Conservation (phyloP, 192 early-diverging fungal genomes). For the Coemansia javaensis region DNA sequence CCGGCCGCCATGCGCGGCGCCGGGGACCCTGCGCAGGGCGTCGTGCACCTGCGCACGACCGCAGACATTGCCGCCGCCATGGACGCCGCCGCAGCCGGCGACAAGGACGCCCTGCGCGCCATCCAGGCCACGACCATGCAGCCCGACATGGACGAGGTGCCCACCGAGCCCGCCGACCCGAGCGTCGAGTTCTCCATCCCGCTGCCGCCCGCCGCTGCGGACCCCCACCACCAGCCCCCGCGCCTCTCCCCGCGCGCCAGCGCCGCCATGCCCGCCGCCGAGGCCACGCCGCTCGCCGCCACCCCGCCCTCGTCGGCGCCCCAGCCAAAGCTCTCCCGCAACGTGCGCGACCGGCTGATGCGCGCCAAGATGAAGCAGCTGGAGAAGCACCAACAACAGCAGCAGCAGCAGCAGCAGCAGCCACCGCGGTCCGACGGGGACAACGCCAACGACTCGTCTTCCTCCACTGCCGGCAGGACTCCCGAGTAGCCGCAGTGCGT, state of each 20-base stretch:
- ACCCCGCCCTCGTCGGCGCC: neutral
- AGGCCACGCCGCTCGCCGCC: neutral
- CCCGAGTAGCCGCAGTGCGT: too few species aligned
- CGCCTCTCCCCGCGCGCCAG: slow-evolving; percentile 2
- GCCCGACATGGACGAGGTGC: slow-evolving; percentile 24
- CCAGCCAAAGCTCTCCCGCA: slow-evolving; percentile 29
- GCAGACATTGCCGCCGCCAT: slow-evolving; percentile 38
- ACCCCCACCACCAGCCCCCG: neutral
- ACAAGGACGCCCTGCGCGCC: slow-evolving; percentile 39
- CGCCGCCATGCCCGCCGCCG: neutral
- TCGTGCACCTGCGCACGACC: slow-evolving; percentile 24
- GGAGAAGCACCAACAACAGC: slow-evolving; percentile 11
- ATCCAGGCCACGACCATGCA: slow-evolving; percentile 35
- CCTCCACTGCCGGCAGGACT: too few species aligned
- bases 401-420: too few species aligned
- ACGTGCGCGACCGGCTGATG: slow-evolving; percentile 42
- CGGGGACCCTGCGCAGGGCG: slow-evolving; percentile 3
- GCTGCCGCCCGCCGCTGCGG: neutral
- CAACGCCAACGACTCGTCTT: too few species aligned
- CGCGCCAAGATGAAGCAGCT: slow-evolving; percentile 43
- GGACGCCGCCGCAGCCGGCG: slow-evolving; percentile 40
- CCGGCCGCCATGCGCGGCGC: neutral
- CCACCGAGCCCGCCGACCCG: slow-evolving; percentile 25
- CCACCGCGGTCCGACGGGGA: too few species aligned
- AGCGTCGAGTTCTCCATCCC: slow-evolving; percentile 7